Percentiles rank a stretch among this genome's conserved stretches.
Evolutionary conservation across 2,329 filamentous ascomycete species (phyloP).

Genomic region (Aspergillus fijiensis): DNA sequence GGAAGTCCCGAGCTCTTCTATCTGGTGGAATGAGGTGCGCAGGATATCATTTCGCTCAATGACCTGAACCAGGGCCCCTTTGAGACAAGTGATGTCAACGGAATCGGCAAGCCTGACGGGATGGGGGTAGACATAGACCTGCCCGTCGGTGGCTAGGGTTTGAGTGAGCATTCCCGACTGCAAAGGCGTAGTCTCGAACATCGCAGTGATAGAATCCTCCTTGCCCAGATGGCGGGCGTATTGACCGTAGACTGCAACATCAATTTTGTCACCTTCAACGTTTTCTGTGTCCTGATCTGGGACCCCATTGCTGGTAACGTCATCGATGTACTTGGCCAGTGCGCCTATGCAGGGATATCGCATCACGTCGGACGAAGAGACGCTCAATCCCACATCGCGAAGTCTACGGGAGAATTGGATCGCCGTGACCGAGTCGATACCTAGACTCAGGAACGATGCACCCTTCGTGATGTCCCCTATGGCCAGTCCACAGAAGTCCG

Average conservation of each 20-base stretch:
- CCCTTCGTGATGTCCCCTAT: slow-evolving; percentile 26
- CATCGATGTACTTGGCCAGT: slow-evolving; percentile 22
- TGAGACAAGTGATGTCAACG: slow-evolving; percentile 51
- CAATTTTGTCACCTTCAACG: not conserved
- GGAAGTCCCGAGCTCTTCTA: slow-evolving; percentile 18
- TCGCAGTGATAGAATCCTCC: slow-evolving; percentile 22
- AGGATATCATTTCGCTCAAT: slow-evolving; percentile 60
- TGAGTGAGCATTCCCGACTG: slow-evolving; percentile 81
- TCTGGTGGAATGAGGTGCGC: slow-evolving; percentile 54
- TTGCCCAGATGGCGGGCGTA: slow-evolving; percentile 18
- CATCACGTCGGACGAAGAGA: slow-evolving; percentile 39
- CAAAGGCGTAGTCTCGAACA: slow-evolving; percentile 66
- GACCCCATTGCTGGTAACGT: not conserved
- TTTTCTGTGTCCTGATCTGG: slow-evolving; percentile 9
- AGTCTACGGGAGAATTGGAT: slow-evolving; percentile 35
- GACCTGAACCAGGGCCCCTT: slow-evolving; percentile 56
- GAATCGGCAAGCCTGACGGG: slow-evolving; percentile 52
- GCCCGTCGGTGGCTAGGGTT: slow-evolving; percentile 54
- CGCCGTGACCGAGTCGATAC: slow-evolving; percentile 35
- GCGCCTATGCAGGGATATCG: slow-evolving; percentile 32
- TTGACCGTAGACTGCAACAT: slow-evolving; percentile 14
- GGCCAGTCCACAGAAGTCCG: slow-evolving; percentile 26
- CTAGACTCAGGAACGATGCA: slow-evolving; percentile 34
- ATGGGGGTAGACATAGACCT: slow-evolving; percentile 75
- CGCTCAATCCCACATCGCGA: slow-evolving; percentile 26